Conservation (phyloP, 495 filamentous ascomycete species). For the Penicillium simplicissimum region DNA sequence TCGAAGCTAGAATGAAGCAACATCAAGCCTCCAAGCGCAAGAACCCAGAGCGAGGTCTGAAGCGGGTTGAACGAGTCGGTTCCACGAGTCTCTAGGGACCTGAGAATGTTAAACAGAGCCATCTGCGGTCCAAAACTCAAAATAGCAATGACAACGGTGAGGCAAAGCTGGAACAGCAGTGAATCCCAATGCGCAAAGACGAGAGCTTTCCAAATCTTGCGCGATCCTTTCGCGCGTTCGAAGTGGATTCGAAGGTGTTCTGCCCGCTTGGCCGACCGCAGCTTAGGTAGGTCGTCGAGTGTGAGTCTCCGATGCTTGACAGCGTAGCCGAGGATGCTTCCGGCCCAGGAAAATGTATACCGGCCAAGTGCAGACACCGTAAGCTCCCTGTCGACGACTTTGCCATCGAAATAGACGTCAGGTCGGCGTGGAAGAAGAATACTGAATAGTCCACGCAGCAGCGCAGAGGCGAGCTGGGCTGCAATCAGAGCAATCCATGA, state of each 20-base stretch:
- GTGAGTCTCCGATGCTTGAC: slow-evolving; percentile 57
- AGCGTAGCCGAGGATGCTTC: slow-evolving; percentile 52
- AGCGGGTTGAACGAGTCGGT: slow-evolving; percentile 31
- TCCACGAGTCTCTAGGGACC: slow-evolving; percentile 57
- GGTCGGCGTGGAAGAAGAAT: slow-evolving; percentile 64
- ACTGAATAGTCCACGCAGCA: slow-evolving; percentile 33
- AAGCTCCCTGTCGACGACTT: slow-evolving; percentile 62
- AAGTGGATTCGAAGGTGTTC: slow-evolving; percentile 45
- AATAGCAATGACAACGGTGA: slow-evolving; percentile 55
- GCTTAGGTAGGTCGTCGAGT: slow-evolving; percentile 58
- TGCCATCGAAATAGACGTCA: slow-evolving; percentile 56
- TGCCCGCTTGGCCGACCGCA: slow-evolving; percentile 31
- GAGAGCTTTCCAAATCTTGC: slow-evolving; percentile 64
- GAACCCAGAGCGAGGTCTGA: slow-evolving; percentile 68
- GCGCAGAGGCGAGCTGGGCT: slow-evolving; percentile 26
- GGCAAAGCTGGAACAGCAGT: slow-evolving; percentile 54
- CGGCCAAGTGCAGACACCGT: slow-evolving; percentile 61
- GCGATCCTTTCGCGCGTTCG: slow-evolving; percentile 46
- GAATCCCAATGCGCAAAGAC: slow-evolving; percentile 53
- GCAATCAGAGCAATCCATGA: slow-evolving; percentile 22
- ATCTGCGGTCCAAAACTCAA: slow-evolving; percentile 70
- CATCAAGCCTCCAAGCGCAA: slow-evolving; percentile 59
- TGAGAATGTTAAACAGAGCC: slow-evolving; percentile 64
- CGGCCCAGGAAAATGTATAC: slow-evolving; percentile 66
- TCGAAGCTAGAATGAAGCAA: slow-evolving; percentile 58